Evolutionary conservation across 2,329 filamentous ascomycete genomes (phyloP), one percentile per base, ranked within the genome.

Genomic region (Nannizziopsis barbatae): DNA sequence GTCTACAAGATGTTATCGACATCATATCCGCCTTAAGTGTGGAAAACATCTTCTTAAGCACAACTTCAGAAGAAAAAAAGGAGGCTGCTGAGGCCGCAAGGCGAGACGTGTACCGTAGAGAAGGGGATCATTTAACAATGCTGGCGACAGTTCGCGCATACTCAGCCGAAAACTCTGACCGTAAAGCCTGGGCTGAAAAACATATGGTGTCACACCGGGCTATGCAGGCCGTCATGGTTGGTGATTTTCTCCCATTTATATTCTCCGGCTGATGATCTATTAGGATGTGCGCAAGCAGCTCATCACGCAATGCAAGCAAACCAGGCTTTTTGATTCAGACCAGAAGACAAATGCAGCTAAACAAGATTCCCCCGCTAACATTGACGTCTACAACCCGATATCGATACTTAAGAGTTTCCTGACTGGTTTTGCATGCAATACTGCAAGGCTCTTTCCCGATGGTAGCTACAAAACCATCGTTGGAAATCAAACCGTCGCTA

Each of bases 1-100:
- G 88, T 56, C 68, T 95, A 1, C 65, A 82, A 0, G 87, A 95
- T 56, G 81, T 80, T 3, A 90, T 98, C 53, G 92, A 96, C 59
- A 83, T 95, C 48, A 84, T 82, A 43, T 76, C 79, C 0, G 76
- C 75, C 39, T 68, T 83, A n/a, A 79, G 75, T 52, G 77, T 80
- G 1, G 79, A 83, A 57, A 79, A 75, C 55, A 73, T 83, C 27
- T 82, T 81, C 59, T 62, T 80, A 3, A 76, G 77, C 51, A 68
- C 75, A 3, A 71, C 72, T 2, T 77, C 75, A 0, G 77, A 81
- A 55, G 77, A 80, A 55, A 75, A 72, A 52, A 76, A 76, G 53
- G 76, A 80, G 57, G 70, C 75, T 53, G 77, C 77, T 1, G 71
- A 76, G 47, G 65, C 67, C 42, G 75, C 76, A 1, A 68, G 79